Percentiles rank a stretch among this genome's conserved stretches.
phyloP scores from a whole-genome alignment of 768 basidiomycete genomes.

The Candolleomyces aberdarensis region DNA sequence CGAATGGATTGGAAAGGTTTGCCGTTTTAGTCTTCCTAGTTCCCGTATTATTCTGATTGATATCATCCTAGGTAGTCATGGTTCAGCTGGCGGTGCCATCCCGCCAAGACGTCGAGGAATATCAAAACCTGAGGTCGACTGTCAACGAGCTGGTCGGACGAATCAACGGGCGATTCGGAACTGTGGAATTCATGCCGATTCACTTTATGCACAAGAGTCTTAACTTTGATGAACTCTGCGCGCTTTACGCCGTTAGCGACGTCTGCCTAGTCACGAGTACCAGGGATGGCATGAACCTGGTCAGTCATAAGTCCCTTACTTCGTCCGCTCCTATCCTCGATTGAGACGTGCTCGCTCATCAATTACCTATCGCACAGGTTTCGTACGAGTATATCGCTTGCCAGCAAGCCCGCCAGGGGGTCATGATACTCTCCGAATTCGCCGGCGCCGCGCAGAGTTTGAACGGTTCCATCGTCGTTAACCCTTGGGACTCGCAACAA shows the following conservation, averaged over 20 bases:
- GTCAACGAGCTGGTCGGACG: conserved; percentile 98
- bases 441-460: conserved; percentile 95
- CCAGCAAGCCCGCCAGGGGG: conserved; percentile 89
- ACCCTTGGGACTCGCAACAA: conserved; percentile 99
- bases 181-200: conserved; percentile 99
- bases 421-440: conserved; percentile 98
- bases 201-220: conserved; percentile 99
- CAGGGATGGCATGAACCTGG: conserved; percentile 98
- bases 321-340: background rate
- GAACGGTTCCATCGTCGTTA: conserved; percentile 95
- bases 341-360: conserved; percentile 17
- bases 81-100: conserved; percentile 98
- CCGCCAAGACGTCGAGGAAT: conserved; percentile 97
- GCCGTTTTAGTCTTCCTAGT: background rate
- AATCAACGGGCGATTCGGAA: conserved; percentile 98
- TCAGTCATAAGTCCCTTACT: conserved; percentile 37
- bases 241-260: conserved; percentile 95
- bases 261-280: conserved; percentile 95
- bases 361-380: conserved; percentile 54
- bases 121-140: conserved; percentile 92
- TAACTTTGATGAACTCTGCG: conserved; percentile 91
- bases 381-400: conserved; percentile 99
- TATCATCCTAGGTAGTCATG: conserved; percentile 69
- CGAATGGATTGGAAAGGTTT: conserved; percentile 96
- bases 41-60: conserved; percentile 4